These are phyloP conservation scores for Juncus inflexus DNA, from an alignment of 176 grass and related monocot genomes.

Conservation along the genomic window DNA sequence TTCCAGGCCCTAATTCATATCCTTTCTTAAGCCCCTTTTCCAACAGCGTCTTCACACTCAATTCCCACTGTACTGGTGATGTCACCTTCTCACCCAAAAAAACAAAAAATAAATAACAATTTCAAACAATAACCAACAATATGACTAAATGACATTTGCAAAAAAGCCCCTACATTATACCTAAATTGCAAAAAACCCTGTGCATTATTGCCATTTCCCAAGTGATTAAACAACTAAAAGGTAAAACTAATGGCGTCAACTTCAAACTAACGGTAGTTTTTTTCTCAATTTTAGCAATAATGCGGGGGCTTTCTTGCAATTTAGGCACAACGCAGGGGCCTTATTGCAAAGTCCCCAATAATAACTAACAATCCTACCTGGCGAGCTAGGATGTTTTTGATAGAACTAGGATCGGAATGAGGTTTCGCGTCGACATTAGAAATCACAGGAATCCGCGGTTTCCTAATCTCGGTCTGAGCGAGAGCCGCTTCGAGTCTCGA, in stretches of 20 bases:
- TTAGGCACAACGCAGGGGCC: too few species aligned
- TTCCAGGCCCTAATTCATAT: conserved; percentile 95
- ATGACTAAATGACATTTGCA: too few species aligned
- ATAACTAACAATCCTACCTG: conserved; percentile 39
- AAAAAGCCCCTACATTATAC: too few species aligned
- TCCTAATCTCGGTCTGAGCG: conserved; percentile 58
- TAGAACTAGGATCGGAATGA: conserved; percentile 73
- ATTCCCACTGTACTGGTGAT: conserved; percentile 85
- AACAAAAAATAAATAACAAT: conserved; percentile 15
- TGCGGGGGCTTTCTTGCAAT: too few species aligned
- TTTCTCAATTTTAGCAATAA: too few species aligned
- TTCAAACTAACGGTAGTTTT: too few species aligned
- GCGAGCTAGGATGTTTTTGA: conserved; percentile 71
- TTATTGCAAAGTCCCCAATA: not conserved
- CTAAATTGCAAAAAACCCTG: too few species aligned
- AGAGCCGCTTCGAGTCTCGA: conserved; percentile 81
- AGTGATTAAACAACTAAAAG: not conserved
- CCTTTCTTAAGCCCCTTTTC: conserved; percentile 87
- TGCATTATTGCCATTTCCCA: too few species aligned
- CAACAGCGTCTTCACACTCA: conserved; percentile 75
- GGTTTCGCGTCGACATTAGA: conserved; percentile 82
- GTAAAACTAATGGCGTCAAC: not conserved
- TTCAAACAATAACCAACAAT: not conserved
- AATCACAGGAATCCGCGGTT: conserved; percentile 84
- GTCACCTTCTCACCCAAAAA: conserved; percentile 49